Conservation (phyloP, 108 stramenopile genomes). For the Schizochytrium sp. region DNA sequence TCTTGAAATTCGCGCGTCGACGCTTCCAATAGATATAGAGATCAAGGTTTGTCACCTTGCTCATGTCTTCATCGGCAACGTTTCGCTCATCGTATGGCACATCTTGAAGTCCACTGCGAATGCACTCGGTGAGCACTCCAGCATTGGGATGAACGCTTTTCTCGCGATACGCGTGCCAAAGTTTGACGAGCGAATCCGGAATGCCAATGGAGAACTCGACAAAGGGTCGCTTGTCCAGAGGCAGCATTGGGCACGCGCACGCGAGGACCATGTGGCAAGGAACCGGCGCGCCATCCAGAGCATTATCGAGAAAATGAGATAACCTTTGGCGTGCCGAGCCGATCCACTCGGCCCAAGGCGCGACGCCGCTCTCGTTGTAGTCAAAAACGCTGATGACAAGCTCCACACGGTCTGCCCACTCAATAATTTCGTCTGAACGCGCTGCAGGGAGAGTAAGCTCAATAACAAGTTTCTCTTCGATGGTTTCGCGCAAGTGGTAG, state of each 20-base stretch:
- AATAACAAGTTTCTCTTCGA: background rate
- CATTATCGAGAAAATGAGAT: background rate
- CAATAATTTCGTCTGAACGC: background rate
- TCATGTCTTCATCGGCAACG: background rate
- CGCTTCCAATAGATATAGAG: background rate
- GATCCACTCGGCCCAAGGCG: constrained; percentile 19
- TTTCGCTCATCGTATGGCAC: background rate
- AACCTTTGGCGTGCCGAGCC: background rate
- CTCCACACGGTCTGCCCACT: background rate
- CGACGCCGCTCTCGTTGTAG: background rate
- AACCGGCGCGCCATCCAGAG: background rate
- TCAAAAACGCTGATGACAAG: background rate
- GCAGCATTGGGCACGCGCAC: background rate
- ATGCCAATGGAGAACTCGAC: background rate
- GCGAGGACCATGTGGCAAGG: background rate
- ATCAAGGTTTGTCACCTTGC: background rate
- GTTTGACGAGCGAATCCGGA: background rate
- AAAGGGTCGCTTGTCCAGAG: background rate
- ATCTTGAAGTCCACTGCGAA: background rate
- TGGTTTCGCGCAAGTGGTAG: background rate
- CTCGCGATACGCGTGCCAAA: background rate
- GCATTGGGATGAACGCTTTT: background rate
- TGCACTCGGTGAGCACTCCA: background rate
- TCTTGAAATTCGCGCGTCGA: background rate
- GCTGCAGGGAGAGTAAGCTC: background rate